Evolutionary conservation across 805 yeast species (phyloP), one percentile per base, ranked within the genome.

Genomic region (Metschnikowia baotianmanensis): DNA sequence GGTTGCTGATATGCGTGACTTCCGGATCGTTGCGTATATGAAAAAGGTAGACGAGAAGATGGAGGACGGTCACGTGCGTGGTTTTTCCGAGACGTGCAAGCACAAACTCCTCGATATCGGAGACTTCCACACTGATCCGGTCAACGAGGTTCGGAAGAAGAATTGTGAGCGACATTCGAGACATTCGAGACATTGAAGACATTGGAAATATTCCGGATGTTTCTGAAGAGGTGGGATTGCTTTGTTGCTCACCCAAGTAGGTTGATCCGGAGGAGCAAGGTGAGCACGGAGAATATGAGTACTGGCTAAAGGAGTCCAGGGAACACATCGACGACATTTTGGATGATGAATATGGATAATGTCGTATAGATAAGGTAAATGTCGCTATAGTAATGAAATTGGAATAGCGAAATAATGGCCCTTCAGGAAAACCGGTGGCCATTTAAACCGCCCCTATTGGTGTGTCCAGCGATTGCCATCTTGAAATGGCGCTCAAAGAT

Each of bases 231-330:
- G n/a, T n/a, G n/a, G n/a, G n/a, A n/a, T n/a, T n/a, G n/a, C n/a
- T n/a, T n/a, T n/a, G n/a, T n/a, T n/a, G n/a, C 17, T 18, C 20
- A 12, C 17, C 10, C 15, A 17, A 27, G 10, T 10, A 34, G 6
- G 43, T 40, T 4, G 28, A n/a, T 8, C 43, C 43, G 9, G 43
- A 40, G 3, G 43, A 40, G 16, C 50, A 42, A 1, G 53, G 50
- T 13, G 53, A 45, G 35, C 52, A 51, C 20, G 55, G 55, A 19
- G 46, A 34, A 13, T 46, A 40, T 19, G 46, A 37, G 12, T 23
- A 35, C 31, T 31, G 38, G 37, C 36, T 20, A 34, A 28, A 38
- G 12, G 36, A 20, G 29, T 38, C 42, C 28, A 21, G 28, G 22
- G 25, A 23, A 23, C 12, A 23, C 12, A 23, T 23, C 25, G 12